A percentile compares a stretch with the other conserved stretches of the same genome.
These are phyloP conservation scores for Penicillium cosmopolitanum DNA, from an alignment of 495 filamentous ascomycete genomes.

Conservation along the genomic window DNA sequence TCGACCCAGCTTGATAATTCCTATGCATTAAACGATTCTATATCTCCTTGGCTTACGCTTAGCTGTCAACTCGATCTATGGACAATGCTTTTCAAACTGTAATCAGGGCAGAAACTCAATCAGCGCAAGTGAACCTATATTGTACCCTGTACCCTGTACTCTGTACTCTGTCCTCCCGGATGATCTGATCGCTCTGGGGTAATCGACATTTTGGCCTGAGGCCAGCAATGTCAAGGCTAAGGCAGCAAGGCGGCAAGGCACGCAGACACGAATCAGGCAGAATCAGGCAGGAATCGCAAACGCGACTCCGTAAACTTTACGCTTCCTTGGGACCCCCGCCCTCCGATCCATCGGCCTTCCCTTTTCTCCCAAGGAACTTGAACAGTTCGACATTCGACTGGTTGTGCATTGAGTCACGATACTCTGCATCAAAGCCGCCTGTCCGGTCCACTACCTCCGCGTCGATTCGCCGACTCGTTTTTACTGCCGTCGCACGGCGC, in stretches of 20 bases:
- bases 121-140: no score
- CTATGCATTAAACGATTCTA: no score
- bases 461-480: slow-evolving; percentile 11
- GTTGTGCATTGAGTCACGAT: not conserved
- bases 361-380: slow-evolving; percentile 2
- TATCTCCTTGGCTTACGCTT: no score
- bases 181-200: no score
- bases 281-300: slow-evolving; percentile 8
- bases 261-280: not conserved
- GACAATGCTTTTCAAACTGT: no score
- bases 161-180: no score
- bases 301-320: slow-evolving; percentile 17
- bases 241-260: not conserved
- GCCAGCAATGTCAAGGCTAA: not conserved
- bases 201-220: no score
- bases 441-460: not conserved
- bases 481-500: slow-evolving; percentile 31
- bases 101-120: no score
- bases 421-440: not conserved
- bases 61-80: no score
- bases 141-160: no score
- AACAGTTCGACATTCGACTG: slow-evolving; percentile 1
- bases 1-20: no score
- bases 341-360: slow-evolving; percentile 10
- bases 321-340: slow-evolving; percentile 12